These are phyloP conservation scores for Pseudozyma hubeiensis DNA, from an alignment of 1,284 basidiomycete genomes.

Conservation along the genomic window DNA sequence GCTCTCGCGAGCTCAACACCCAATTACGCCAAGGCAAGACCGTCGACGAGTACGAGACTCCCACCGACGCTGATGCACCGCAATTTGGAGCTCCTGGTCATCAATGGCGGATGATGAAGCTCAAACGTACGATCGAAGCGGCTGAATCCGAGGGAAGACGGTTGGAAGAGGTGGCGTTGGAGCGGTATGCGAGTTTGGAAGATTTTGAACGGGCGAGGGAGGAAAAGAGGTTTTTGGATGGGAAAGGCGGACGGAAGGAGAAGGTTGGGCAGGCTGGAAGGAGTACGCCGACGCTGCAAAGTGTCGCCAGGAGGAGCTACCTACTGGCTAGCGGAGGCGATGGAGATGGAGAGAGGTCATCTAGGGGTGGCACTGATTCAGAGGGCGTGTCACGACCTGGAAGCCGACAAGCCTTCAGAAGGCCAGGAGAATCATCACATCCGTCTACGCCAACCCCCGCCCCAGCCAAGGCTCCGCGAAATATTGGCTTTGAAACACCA, in stretches of 20 bases:
- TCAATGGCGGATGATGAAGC: conserved; percentile 97
- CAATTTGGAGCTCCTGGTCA: conserved; percentile 83
- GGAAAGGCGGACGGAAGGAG: conserved; percentile 72
- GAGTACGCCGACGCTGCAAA: conserved; percentile 65
- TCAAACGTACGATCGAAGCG: conserved; percentile 86
- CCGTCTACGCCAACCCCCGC: conserved; percentile 39
- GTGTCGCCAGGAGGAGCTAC: conserved; percentile 41
- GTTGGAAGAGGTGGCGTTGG: conserved; percentile 85
- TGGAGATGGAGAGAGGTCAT: conserved; percentile 4
- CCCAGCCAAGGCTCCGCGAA: conserved; percentile 23
- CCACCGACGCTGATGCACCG: conserved; percentile 41
- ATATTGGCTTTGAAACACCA: conserved; percentile 42
- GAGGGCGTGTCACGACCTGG: conserved; percentile 20
- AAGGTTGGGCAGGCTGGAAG: conserved; percentile 71
- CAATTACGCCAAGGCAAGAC: conserved; percentile 77
- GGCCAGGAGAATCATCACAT: conserved; percentile 48
- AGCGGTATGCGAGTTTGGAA: conserved; percentile 73
- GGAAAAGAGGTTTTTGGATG: conserved; percentile 85
- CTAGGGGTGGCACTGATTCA: conserved; percentile 13
- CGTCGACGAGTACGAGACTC: conserved; percentile 73
- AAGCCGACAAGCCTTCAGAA: conserved; percentile 49
- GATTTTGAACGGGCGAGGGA: conserved; percentile 89
- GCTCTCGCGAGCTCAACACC: conserved; percentile 81
- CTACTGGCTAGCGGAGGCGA: conserved; percentile 29
- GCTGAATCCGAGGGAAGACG: conserved; percentile 82